A percentile compares a stretch with the other conserved stretches of the same genome.
Conservation (phyloP, 257 asterid genomes). For the Solanum tacnaense region DNA sequence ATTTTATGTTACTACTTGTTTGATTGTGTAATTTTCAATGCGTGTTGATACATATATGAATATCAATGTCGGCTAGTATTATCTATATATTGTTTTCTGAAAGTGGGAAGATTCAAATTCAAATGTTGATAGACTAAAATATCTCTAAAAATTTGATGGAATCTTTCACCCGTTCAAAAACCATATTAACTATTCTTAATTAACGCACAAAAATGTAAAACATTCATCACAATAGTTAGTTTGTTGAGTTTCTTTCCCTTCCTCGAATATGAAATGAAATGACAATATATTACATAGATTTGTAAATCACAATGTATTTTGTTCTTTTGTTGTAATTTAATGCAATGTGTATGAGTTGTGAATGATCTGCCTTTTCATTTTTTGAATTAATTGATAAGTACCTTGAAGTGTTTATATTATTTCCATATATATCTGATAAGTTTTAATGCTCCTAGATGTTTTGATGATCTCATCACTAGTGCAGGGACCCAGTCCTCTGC, state of each 20-base stretch:
- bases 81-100: not conserved
- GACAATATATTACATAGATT: too few relatives aligned
- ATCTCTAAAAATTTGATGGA: not conserved
- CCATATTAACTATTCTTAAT: not conserved
- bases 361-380: too few relatives aligned
- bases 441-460: too few relatives aligned
- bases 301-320: not conserved
- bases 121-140: not conserved
- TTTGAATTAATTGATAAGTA: too few relatives aligned
- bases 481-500: too few relatives aligned
- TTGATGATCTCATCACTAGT: too few relatives aligned
- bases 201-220: not conserved
- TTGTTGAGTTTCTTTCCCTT: not conserved
- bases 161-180: not conserved
- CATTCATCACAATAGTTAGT: not conserved
- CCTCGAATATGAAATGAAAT: not conserved
- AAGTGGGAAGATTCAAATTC: not conserved
- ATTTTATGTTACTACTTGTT: not conserved
- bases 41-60: not conserved
- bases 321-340: too few relatives aligned
- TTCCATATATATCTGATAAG: too few relatives aligned
- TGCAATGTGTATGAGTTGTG: too few relatives aligned
- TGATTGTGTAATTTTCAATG: too few relatives aligned
- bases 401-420: too few relatives aligned
- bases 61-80: not conserved